Evolutionary conservation across 2,329 filamentous ascomycete species (phyloP).

Genomic region (Myriosclerotinia scirpicola): DNA sequence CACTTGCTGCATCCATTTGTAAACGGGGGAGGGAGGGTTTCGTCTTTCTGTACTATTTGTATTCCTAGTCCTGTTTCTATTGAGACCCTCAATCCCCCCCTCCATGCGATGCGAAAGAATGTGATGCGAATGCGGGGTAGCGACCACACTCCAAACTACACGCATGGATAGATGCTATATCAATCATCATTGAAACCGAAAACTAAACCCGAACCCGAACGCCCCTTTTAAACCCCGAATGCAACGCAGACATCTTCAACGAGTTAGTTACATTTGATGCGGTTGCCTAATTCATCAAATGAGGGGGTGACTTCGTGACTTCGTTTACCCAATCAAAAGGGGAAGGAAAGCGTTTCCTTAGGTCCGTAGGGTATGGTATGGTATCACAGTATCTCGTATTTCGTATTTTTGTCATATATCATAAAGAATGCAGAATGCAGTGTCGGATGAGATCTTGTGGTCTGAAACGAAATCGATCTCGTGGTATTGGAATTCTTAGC

Average conservation of each 20-base stretch:
- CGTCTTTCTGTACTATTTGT: too few relatives aligned
- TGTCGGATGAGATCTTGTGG: constrained; percentile 1
- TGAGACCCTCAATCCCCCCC: neutral
- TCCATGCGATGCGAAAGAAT: neutral
- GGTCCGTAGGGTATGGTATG: neutral
- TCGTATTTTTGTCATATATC: constrained; percentile 7
- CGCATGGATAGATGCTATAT: too few relatives aligned
- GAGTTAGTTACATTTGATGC: neutral
- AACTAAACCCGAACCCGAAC: constrained; percentile 7
- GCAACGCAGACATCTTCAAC: constrained; percentile 5
- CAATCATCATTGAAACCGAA: neutral
- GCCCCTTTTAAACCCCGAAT: neutral
- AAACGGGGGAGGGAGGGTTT: too few relatives aligned
- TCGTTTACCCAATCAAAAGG: constrained; percentile 5
- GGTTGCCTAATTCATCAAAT: constrained; percentile 14
- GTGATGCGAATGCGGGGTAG: constrained; percentile 3
- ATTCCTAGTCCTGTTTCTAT: too few relatives aligned
- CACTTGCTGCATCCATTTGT: neutral
- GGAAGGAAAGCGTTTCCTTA: neutral
- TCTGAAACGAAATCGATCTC: constrained; percentile 14
- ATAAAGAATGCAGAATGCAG: constrained; percentile 7
- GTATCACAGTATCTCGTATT: constrained; percentile 1
- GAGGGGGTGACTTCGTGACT: constrained; percentile 12
- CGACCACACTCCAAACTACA: neutral
- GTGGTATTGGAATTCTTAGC: constrained; percentile 2